A percentile compares a stretch with the other conserved stretches of the same genome.
These are phyloP conservation scores for Coemansia sp. DNA, from an alignment of 192 early-diverging fungal genomes.

Conservation along the genomic window DNA sequence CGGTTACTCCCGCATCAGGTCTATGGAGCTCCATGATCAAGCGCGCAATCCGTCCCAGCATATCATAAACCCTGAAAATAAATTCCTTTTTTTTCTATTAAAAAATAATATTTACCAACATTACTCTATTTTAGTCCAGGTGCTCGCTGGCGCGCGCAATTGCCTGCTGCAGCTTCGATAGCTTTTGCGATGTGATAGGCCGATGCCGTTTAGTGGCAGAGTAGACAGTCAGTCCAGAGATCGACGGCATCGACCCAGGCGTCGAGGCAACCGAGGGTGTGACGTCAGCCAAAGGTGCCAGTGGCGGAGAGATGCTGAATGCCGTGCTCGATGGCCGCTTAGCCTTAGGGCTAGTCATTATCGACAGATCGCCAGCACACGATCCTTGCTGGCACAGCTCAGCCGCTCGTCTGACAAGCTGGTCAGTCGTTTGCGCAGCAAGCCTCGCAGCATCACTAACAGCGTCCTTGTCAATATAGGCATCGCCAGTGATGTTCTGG, in stretches of 20 bases:
- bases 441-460: not conserved
- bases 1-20: constrained; percentile 30
- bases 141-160: constrained; percentile 41
- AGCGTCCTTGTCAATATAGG: constrained; percentile 16
- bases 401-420: constrained; percentile 11
- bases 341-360: constrained; percentile 18
- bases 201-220: constrained; percentile 25
- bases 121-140: not conserved
- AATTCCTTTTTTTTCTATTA: not conserved
- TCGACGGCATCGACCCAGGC: constrained; percentile 17
- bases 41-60: constrained; percentile 39
- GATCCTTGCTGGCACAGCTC: constrained; percentile 15
- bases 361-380: not conserved
- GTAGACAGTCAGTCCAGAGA: constrained; percentile 17
- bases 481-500: constrained; percentile 10
- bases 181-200: constrained; percentile 10
- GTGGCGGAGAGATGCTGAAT: constrained; percentile 21
- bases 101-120: not conserved
- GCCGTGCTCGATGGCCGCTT: constrained; percentile 33
- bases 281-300: not conserved
- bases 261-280: constrained; percentile 9
- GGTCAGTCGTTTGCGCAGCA: constrained; percentile 6
- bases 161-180: constrained; percentile 36
- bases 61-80: not conserved
- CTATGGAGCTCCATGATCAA: constrained; percentile 54